A percentile compares a stretch with the other conserved stretches of the same genome.
These are phyloP conservation scores for Colletotrichum sidae DNA, from an alignment of 2,329 filamentous ascomycete species.

Conservation along the genomic window DNA sequence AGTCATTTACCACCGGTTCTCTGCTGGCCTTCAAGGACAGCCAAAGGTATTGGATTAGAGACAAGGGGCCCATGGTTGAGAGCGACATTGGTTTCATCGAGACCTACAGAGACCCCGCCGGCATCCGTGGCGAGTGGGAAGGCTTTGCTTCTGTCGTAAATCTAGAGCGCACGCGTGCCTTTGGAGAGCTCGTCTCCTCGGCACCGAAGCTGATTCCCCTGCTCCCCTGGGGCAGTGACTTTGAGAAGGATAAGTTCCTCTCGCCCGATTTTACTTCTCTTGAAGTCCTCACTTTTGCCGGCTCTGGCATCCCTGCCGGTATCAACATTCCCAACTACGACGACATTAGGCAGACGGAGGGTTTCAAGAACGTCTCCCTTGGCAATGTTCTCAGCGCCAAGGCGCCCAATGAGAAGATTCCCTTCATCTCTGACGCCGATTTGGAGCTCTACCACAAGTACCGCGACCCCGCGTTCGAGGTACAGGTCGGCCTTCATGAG, in stretches of 20 bases:
- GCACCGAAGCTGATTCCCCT: conserved; percentile 88
- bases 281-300: conserved; percentile 84
- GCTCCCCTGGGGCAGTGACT: conserved; percentile 87
- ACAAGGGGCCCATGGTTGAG: conserved; percentile 84
- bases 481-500: conserved; percentile 95
- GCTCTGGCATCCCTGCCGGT: conserved; percentile 74
- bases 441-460: conserved; percentile 83
- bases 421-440: conserved; percentile 86
- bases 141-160: conserved; percentile 89
- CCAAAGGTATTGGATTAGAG: conserved; percentile 84
- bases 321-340: conserved; percentile 80
- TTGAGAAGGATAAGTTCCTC: conserved; percentile 96
- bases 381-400: conserved; percentile 94
- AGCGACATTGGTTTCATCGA: conserved; percentile 87
- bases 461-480: conserved; percentile 90
- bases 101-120: conserved; percentile 85
- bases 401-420: conserved; percentile 90
- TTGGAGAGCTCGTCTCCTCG: conserved; percentile 84
- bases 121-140: conserved; percentile 86
- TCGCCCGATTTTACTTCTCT: conserved; percentile 96
- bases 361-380: conserved; percentile 93
- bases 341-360: conserved; percentile 82
- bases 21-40: conserved; percentile 83
- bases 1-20: conserved; percentile 80
- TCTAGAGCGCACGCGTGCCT: conserved; percentile 88